Evolutionary conservation across 1,284 basidiomycete species (phyloP).

Genomic region (Ceratorhiza oryzae-sativae): DNA sequence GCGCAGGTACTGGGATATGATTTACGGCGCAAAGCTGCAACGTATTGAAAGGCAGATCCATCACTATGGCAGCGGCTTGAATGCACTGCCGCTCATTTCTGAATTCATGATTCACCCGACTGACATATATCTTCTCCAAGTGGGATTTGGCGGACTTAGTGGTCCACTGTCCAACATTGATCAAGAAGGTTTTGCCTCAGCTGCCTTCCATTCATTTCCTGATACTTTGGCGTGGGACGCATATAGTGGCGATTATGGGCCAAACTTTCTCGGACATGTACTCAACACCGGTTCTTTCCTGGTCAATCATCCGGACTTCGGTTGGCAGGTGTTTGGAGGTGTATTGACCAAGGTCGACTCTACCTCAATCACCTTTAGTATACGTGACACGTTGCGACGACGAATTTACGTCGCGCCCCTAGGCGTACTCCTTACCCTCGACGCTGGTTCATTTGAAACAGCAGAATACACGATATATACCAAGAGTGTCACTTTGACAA

Average conservation of each 20-base stretch:
- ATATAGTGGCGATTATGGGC: conserved; percentile 67
- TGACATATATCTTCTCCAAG: conserved; percentile 62
- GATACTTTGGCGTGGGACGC: conserved; percentile 67
- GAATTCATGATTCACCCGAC: conserved; percentile 59
- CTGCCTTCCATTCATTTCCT: conserved; percentile 42
- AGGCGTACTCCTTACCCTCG: conserved; percentile 57
- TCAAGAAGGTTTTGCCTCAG: conserved; percentile 46
- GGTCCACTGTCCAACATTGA: conserved; percentile 65
- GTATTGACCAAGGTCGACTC: conserved; percentile 54
- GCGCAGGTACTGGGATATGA: conserved; percentile 57
- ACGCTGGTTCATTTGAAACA: conserved; percentile 64
- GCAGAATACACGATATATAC: conserved; percentile 55
- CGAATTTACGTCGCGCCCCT: conserved; percentile 62
- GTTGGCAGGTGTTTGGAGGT: conserved; percentile 69
- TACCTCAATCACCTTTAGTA: conserved; percentile 56
- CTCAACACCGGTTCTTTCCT: conserved; percentile 64
- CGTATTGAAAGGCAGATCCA: conserved; percentile 66
- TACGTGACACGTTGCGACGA: conserved; percentile 59
- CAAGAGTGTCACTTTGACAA: conserved; percentile 54
- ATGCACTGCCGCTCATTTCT: conserved; percentile 62
- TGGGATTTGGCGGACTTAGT: conserved; percentile 61
- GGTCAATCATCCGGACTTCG: conserved; percentile 63
- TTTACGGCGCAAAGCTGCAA: conserved; percentile 64
- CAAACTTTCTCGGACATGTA: conserved; percentile 64
- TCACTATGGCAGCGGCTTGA: conserved; percentile 66